A percentile compares a stretch with the other conserved stretches of the same genome.
Conservation (phyloP, 208 protist genomes). For the Trichomonas vaginalis region DNA sequence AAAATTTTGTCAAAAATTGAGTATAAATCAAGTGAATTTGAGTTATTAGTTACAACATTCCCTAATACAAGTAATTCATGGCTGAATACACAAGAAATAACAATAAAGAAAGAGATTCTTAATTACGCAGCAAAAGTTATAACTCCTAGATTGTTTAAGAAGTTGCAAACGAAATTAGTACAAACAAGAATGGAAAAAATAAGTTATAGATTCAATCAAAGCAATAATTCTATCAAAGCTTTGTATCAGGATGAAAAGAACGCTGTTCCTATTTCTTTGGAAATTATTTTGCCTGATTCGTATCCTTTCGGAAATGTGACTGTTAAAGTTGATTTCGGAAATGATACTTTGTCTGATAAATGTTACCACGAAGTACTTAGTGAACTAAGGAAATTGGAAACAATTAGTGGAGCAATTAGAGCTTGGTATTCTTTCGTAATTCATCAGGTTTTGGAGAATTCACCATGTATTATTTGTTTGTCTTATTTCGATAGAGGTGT, state of each 20-base stretch:
- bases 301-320: background rate
- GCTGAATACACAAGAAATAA: background rate
- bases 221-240: background rate
- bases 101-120: background rate
- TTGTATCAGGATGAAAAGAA: background rate
- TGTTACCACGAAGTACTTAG: background rate
- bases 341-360: background rate
- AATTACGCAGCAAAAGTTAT: background rate
- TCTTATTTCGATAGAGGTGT: background rate
- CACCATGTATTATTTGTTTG: background rate
- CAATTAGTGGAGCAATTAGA: background rate
- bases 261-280: background rate
- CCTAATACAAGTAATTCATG: background rate
- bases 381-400: background rate
- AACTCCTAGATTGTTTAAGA: background rate
- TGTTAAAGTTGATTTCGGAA: background rate
- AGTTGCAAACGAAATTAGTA: background rate
- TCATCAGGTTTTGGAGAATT: background rate
- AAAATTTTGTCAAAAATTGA: background rate
- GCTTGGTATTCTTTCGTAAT: background rate
- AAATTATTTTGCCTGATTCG: background rate
- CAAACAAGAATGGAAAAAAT: background rate
- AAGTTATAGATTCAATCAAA: background rate
- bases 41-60: background rate
- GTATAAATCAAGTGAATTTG: background rate